Evolutionary conservation across 2,329 filamentous ascomycete genomes (phyloP).

Genomic region (Pseudocercospora pini-densiflorae): DNA sequence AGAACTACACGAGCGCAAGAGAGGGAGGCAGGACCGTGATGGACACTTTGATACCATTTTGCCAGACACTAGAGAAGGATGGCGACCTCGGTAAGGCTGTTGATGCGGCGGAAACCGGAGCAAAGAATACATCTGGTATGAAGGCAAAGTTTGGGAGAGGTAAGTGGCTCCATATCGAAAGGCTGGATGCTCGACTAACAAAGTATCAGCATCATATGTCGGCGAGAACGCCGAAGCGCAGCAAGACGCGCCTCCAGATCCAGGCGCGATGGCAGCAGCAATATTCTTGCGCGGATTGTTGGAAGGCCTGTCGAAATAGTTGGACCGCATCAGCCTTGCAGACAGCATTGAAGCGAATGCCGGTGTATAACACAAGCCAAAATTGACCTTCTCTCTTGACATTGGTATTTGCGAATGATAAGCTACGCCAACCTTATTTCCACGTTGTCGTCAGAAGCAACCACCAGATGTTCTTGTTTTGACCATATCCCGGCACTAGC

Average conservation of each 20-base stretch:
- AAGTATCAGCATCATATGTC: conserved; percentile 40
- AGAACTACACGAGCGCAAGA: conserved; percentile 44
- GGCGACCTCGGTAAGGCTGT: conserved; percentile 37
- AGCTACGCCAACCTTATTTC: no score
- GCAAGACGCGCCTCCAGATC: conserved; percentile 41
- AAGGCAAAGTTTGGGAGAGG: conserved; percentile 43
- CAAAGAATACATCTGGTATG: conserved; percentile 42
- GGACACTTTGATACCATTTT: conserved; percentile 46
- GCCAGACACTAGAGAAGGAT: conserved; percentile 37
- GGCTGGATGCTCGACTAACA: conserved; percentile 5
- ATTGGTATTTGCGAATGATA: no score
- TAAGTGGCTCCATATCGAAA: conserved; percentile 19
- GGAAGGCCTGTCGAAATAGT: conserved; percentile 30
- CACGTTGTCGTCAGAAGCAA: background rate
- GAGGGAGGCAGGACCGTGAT: conserved; percentile 44
- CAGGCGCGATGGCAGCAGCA: conserved; percentile 43
- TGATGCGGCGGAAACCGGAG: conserved; percentile 38
- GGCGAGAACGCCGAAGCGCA: conserved; percentile 36
- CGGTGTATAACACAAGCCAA: no score
- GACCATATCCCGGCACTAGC: background rate
- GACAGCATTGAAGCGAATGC: background rate
- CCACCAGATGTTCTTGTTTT: background rate
- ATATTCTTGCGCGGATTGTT: conserved; percentile 42
- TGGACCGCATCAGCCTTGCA: background rate
- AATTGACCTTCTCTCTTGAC: no score